Base-by-base conservation (phyloP, 805 yeast species). In the Blastobotrys robertii region DNA sequence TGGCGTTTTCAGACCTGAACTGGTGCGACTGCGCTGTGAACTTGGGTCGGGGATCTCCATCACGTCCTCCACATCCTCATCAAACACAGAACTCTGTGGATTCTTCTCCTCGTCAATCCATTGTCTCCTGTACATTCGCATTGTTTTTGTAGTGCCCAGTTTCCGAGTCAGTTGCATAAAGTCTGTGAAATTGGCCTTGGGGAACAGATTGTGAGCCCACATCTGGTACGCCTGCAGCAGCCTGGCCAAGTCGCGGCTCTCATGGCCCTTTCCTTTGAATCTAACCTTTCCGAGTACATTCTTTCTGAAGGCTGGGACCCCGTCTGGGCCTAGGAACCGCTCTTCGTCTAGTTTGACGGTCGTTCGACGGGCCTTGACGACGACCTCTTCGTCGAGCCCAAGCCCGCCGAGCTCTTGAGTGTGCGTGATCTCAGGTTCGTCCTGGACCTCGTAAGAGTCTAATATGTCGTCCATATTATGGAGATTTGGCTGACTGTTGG, bases 171-270 rank as follows among this genome's bases (percentile, higher is more conserved):
- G 60, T 16, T 69, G 66, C 1, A 81, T 62, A 53, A 87, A 79
- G 58, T 84, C 94, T 38, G 67, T 66, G 50, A 87, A 84, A 48
- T 75, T 79, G 11, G 92, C 85, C 63, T 81, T 83, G 3, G 96
- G 94, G 55, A 73, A 85, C 32, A 86, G 53, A 15, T 72, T 66
- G 58, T 83, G 90, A 1, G 81, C 86, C 88, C 90, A 83, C 30
- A 78, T 53, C 59, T 81, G 86, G 57, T 81, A 83, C 31, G 72
- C 66, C 28, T 69, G 69, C 6, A 81, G 57, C 5, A 83, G 57
- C 30, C 67, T 62, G 8, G 68, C 58, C 42, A 77, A 56, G 56
- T 77, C 78, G 30, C 70, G 64, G 43, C 63, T 64, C 51, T 76
- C 79, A 47, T 69, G 65, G 11, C 74, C 68, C 34, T 52, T 55